Conservation (phyloP, 257 asterid species). For the Euphrasia confusa region DNA sequence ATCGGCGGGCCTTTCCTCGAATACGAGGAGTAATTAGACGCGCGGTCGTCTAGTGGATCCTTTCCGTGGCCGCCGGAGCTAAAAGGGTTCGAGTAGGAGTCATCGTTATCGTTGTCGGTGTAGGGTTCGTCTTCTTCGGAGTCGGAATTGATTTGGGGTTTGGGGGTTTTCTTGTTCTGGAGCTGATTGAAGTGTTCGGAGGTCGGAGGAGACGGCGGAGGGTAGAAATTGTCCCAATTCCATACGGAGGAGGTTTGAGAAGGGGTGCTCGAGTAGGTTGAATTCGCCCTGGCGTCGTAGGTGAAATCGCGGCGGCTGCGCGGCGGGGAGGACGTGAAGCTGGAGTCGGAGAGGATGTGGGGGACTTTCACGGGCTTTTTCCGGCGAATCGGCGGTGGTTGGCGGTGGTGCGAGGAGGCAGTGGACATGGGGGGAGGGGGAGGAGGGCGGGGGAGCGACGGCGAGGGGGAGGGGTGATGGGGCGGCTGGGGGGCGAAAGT, state of each 20-base stretch:
- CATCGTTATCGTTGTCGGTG: slow-evolving; percentile 33
- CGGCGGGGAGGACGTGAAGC: slow-evolving; percentile 66
- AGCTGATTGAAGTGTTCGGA: slow-evolving; percentile 72
- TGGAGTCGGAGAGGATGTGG: slow-evolving; percentile 83
- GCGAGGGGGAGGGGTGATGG: slow-evolving; percentile 32
- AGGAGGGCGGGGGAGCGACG: slow-evolving; percentile 35
- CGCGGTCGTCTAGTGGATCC: slow-evolving; percentile 51
- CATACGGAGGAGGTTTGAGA: slow-evolving; percentile 89
- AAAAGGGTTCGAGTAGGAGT: slow-evolving; percentile 36
- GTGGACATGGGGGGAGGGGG: slow-evolving; percentile 48
- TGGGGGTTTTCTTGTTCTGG: slow-evolving; percentile 31
- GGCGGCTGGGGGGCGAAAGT: slow-evolving; percentile 31
- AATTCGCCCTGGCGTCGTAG: slow-evolving; percentile 55
- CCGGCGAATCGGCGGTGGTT: slow-evolving; percentile 39
- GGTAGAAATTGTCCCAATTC: slow-evolving; percentile 96
- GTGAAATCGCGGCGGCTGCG: slow-evolving; percentile 38
- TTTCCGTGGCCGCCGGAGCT: slow-evolving; percentile 25
- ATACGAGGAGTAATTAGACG: slow-evolving; percentile 46
- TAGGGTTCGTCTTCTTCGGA: slow-evolving; percentile 32
- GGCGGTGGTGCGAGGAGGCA: slow-evolving; percentile 36
- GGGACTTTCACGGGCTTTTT: slow-evolving; percentile 58
- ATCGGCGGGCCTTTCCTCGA: slow-evolving; percentile 34
- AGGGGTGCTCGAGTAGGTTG: slow-evolving; percentile 74
- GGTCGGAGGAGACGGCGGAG: slow-evolving; percentile 93
- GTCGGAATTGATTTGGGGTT: slow-evolving; percentile 20